Evolutionary conservation across 495 filamentous ascomycete genomes (phyloP), one percentile per base, ranked within the genome.

Genomic region (Rostrohypoxylon terebratum): DNA sequence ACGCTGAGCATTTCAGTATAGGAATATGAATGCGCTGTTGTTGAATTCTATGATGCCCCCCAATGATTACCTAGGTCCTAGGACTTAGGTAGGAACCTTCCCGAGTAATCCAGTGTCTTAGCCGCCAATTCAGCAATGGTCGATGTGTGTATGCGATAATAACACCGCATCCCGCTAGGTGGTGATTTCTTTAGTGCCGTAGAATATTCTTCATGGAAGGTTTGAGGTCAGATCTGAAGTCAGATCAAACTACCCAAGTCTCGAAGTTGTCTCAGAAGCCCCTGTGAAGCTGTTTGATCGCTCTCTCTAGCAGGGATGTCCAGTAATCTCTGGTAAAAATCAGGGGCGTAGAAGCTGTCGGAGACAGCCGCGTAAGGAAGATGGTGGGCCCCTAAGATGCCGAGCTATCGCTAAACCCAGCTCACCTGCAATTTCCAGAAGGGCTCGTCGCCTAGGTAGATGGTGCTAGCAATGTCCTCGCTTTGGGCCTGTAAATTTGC

Each of bases 211-310:
- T 33, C 33, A 44, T 50, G 38, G 51, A 60, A 48, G 23, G 62
- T 23, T 55, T 48, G 54, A 68, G 31, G 63, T 63, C 40, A 66
- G 65, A 66, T 68, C 66, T 48, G 54, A 68, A 36, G 63, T 63
- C 40, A 66, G 65, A 66, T 68, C 66, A 77, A 75, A 77, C 72
- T 50, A 25, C 25, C 21, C 44, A 44, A 66, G 75, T 75, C 60
- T 71, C 73, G 66, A 58, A 75, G 40, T 66, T 47, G 75, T 77
- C 72, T 77, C 73, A 75, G 66, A 51, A 20, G 20, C 54, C 68
- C 68, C 50, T 61, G 61, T 13, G 44, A 58, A 55, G 63, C 61
- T 44, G 72, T 72, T 70, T 77, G 70, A 70, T 73, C 66, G 61
- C 57, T 33, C 18, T 42, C n/a, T 25, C 38, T 47, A 36, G 58